Conservation (phyloP, 225 moss, liverwort and hornwort genomes). For the Pseudoscleropodium purum region DNA sequence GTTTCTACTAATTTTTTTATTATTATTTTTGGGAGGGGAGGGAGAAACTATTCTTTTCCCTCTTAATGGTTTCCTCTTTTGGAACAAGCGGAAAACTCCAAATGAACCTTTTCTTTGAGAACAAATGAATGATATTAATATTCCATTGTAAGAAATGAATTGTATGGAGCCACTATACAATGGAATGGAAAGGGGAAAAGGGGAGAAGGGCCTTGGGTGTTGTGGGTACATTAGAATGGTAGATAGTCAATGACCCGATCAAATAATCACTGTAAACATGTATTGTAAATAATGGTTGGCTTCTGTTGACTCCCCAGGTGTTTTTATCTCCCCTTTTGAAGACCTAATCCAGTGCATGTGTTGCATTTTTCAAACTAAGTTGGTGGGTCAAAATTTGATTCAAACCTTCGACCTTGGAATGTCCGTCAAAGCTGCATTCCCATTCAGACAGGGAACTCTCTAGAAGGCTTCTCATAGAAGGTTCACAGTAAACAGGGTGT, state of each 20-base stretch:
- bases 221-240: not conserved
- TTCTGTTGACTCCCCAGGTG: not conserved
- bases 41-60: not conserved
- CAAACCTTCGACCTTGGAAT: not conserved
- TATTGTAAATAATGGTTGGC: not conserved
- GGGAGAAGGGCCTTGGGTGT: no score
- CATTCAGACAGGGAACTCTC: not conserved
- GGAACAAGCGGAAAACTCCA: not conserved
- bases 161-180: not conserved
- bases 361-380: not conserved
- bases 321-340: not conserved
- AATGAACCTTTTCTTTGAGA: not conserved
- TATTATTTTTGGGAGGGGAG: no score
- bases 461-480: not conserved
- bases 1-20: no score
- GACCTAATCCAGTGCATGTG: not conserved
- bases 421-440: not conserved
- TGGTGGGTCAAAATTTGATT: no score
- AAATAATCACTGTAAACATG: not conserved
- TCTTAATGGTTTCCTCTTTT: not conserved
- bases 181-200: not conserved
- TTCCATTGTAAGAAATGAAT: not conserved
- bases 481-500: not conserved
- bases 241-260: not conserved
- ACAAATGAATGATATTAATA: not conserved